These are phyloP conservation scores for Sugiyamaella valdiviana DNA, from an alignment of 805 yeast species.

Conservation along the genomic window DNA sequence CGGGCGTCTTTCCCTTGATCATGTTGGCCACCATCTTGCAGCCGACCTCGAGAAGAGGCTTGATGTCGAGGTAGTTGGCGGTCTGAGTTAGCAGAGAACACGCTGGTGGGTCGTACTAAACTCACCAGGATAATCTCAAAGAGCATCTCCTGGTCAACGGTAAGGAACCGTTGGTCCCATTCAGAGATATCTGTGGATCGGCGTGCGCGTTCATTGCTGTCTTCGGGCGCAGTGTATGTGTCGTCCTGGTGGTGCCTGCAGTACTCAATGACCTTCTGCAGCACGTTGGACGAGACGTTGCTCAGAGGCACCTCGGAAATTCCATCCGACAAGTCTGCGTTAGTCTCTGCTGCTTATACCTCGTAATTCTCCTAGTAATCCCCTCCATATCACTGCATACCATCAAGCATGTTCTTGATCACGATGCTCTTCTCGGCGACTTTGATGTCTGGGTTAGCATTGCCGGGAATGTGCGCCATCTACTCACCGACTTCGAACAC, in stretches of 20 bases:
- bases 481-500: conserved; percentile 59
- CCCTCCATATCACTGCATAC: conserved; percentile 35
- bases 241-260: conserved; percentile 85
- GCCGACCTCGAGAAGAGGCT: conserved; percentile 41
- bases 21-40: conserved; percentile 45
- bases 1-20: conserved; percentile 43
- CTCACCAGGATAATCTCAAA: conserved; percentile 39
- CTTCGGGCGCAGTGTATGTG: conserved; percentile 69
- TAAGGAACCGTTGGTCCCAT: conserved; percentile 92
- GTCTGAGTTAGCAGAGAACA: conserved; percentile 20
- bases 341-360: background rate
- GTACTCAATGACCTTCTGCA: conserved; percentile 92
- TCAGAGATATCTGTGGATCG: conserved; percentile 89
- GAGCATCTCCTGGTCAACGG: conserved; percentile 70
- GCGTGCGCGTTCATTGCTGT: conserved; percentile 56
- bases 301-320: conserved; percentile 79
- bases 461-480: background rate
- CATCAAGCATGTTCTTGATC: conserved; percentile 80
- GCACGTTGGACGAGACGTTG: conserved; percentile 63
- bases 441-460: conserved; percentile 37
- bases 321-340: conserved; percentile 42
- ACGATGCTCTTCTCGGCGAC: conserved; percentile 84
- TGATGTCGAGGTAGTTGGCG: conserved; percentile 43
- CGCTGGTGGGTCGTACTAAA: background rate
- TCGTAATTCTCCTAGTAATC: background rate